Base-by-base conservation (phyloP, 1,284 basidiomycete species). In the Apiotrichum porosum region DNA sequence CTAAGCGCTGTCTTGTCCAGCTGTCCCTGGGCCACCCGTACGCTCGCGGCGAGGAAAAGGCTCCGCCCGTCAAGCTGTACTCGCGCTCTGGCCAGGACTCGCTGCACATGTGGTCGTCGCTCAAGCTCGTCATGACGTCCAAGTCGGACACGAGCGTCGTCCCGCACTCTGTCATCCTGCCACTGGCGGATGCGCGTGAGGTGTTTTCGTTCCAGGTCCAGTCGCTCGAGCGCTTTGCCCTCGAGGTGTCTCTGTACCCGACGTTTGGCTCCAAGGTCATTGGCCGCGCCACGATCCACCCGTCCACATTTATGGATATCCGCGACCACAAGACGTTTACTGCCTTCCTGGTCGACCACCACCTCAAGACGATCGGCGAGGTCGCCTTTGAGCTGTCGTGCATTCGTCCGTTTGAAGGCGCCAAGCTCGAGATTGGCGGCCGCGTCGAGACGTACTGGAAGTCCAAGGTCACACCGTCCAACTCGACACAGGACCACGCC, bases 201-300 rank as follows among this genome's bases (percentile, higher is more conserved):
- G 82, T 85, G 5, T 92, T 97, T 64, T 80, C 84, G 8, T 97
- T 98, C 78, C 94, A 97, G 72, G 82, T 90, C 66, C 83, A 69
- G 77, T 80, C 66, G 56, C 73, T 94, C 18, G 81, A 84, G 43
- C 78, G 80, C 31, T 81, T 97, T 51, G 83, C 83, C 2, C 76
- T 99, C 59, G 90, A 97, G 69, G 89, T 97, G 68, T 97, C 94
- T 33, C 78, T 98, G 22, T 97, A 94, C 76, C 95, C 95, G 9
- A 97, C 90, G 53, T 98, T 98, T 71, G 95, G 95, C n/a, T 93
- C 90, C 26, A 94, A 92, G 73, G 89, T 93, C 30, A 90, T 99
- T 54, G 95, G 94, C 23, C 84, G 93, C 56, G 93, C 91, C 15
- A 83, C 93, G 37, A 87, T 90, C 21, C 77, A 93, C 26, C 85